phyloP scores from a whole-genome alignment of 2,329 filamentous ascomycete genomes.

The Alternaria infectoria region DNA sequence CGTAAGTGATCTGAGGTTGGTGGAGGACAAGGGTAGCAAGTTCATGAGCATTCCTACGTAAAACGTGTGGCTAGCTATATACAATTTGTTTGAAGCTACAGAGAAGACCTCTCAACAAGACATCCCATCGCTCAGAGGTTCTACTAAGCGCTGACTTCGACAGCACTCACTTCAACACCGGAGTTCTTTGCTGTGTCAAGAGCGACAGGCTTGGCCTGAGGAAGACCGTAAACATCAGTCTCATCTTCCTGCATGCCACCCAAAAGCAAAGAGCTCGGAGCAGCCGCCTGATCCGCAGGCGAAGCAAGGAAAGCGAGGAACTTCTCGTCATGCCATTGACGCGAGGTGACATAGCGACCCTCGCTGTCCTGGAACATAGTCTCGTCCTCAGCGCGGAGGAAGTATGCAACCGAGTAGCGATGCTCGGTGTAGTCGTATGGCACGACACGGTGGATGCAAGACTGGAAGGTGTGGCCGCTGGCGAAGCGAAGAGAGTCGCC shows the following conservation, averaged over 20 bases:
- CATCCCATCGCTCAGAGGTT: background rate
- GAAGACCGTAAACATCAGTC: constrained; percentile 2
- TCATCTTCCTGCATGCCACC: constrained; percentile 13
- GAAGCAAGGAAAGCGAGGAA: constrained; percentile 38
- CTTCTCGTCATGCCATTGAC: constrained; percentile 44
- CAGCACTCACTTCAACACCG: constrained; percentile 3
- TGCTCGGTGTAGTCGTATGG: constrained; percentile 60
- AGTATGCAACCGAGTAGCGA: constrained; percentile 66
- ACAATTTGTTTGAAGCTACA: background rate
- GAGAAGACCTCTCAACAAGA: background rate
- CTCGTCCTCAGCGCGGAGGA: constrained; percentile 63
- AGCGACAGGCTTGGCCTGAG: background rate
- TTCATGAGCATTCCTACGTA: background rate
- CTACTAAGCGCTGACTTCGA: constrained; percentile 7
- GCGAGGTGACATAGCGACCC: constrained; percentile 61
- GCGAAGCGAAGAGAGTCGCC: constrained; percentile 66
- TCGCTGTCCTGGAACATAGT: constrained; percentile 63
- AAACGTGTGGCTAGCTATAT: background rate
- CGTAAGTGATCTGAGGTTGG: background rate
- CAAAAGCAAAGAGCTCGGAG: constrained; percentile 9
- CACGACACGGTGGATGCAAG: constrained; percentile 65
- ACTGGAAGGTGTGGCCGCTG: constrained; percentile 60
- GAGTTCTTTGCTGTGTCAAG: background rate
- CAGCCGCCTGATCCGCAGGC: constrained; percentile 10
- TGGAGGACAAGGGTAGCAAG: background rate